Conservation (phyloP, 768 basidiomycete species). For the Suillus alpinus region DNA sequence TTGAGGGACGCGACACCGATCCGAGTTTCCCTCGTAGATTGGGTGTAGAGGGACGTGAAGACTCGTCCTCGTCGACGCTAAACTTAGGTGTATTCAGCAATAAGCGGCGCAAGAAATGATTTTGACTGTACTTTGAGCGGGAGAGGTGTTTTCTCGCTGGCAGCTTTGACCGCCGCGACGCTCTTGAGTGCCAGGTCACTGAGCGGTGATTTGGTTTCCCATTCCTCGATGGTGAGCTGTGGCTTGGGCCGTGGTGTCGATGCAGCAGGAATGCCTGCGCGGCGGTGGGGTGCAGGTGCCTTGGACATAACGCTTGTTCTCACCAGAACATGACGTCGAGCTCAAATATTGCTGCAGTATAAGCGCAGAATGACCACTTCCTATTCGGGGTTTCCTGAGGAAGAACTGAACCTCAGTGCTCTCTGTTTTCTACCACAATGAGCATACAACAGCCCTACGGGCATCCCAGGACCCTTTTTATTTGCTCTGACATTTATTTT, state of each 20-base stretch:
- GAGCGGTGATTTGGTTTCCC: constrained; percentile 83
- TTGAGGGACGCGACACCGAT: constrained; percentile 45
- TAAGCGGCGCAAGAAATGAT: constrained; percentile 3
- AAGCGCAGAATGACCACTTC: background rate
- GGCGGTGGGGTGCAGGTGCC: constrained; percentile 17
- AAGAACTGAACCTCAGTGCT: background rate
- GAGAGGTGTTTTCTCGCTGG: constrained; percentile 56
- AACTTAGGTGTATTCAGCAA: constrained; percentile 40
- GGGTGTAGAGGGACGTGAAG: constrained; percentile 32
- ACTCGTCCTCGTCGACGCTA: constrained; percentile 34
- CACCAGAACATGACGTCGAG: constrained; percentile 5
- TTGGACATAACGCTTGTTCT: constrained; percentile 4
- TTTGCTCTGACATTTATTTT: no score
- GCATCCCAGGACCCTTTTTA: no score
- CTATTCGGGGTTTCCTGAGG: background rate
- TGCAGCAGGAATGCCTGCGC: constrained; percentile 23
- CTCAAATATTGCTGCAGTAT: background rate
- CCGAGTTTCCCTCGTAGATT: constrained; percentile 42
- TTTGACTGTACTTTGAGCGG: constrained; percentile 69
- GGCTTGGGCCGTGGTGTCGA: constrained; percentile 36
- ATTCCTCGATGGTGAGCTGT: constrained; percentile 77
- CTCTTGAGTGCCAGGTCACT: constrained; percentile 66
- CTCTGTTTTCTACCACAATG: background rate
- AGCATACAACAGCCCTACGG: no score
- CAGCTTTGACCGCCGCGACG: constrained; percentile 58